These are phyloP conservation scores for Elsinoe necatrix DNA, from an alignment of 2,329 filamentous ascomycete genomes.

Conservation along the genomic window DNA sequence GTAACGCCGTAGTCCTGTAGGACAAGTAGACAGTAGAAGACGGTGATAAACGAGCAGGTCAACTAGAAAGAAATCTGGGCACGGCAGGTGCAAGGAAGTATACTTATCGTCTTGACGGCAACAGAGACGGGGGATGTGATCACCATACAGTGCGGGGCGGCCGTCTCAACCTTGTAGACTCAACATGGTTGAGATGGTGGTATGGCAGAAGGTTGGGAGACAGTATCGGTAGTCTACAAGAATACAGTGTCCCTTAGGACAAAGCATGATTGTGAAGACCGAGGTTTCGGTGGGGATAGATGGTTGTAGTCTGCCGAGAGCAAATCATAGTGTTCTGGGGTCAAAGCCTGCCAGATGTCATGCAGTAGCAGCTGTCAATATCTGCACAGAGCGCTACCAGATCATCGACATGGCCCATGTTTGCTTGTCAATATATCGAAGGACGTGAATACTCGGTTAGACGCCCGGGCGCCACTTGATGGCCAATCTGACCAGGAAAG, in stretches of 20 bases:
- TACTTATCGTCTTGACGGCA: not conserved
- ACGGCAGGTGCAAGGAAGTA: not conserved
- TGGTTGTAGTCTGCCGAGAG: not conserved
- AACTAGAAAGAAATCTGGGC: not conserved
- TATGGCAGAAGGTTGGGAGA: constrained; percentile 2
- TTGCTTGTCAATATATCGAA: not conserved
- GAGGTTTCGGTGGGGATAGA: not conserved
- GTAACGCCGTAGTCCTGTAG: not conserved
- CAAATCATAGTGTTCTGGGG: constrained; percentile 6
- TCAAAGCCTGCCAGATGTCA: not conserved
- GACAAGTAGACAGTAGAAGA: not conserved
- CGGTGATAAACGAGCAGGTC: not conserved
- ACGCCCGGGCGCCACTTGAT: not conserved
- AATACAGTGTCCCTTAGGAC: not conserved
- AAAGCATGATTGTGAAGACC: constrained; percentile 1
- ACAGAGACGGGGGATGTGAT: not conserved
- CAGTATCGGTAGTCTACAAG: not conserved
- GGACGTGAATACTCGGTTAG: not conserved
- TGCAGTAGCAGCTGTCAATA: constrained; percentile 8
- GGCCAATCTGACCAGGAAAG: not conserved
- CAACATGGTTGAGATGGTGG: not conserved
- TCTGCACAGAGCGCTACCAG: not conserved
- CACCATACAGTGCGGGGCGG: not conserved
- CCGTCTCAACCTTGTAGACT: not conserved
- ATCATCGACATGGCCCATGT: not conserved